A percentile compares a stretch with the other conserved stretches of the same genome.
phyloP scores from a whole-genome alignment of 2,329 filamentous ascomycete genomes.

The Colletotrichum sp. region DNA sequence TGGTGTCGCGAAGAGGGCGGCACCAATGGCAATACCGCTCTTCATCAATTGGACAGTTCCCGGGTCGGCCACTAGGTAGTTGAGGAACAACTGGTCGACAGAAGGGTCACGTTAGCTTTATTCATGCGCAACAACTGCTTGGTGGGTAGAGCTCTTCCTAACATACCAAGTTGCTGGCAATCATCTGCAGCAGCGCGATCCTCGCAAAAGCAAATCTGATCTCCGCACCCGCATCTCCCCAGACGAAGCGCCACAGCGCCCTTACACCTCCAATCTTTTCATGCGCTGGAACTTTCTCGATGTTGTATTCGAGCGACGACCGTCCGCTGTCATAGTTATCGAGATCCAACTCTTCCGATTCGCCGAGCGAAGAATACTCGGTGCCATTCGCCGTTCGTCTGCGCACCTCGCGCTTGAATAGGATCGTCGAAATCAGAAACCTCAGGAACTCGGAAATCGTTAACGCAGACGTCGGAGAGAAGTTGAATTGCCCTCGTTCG shows the following conservation, averaged over 20 bases:
- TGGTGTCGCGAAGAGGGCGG: conserved; percentile 29
- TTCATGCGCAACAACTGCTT: not conserved
- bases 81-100: conserved; percentile 29
- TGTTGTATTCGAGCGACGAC: not conserved
- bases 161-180: conserved; percentile 35
- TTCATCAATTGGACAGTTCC: conserved; percentile 34
- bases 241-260: conserved; percentile 20
- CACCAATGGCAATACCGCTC: conserved; percentile 33
- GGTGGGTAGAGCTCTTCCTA: not conserved
- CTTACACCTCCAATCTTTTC: not conserved
- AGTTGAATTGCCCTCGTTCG: conserved; percentile 27
- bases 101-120: not conserved
- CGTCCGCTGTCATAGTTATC: not conserved
- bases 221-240: conserved; percentile 26
- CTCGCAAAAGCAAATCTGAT: conserved; percentile 31
- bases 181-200: conserved; percentile 34
- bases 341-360: conserved; percentile 7
- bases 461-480: conserved; percentile 33
- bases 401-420: conserved; percentile 28
- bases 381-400: conserved; percentile 1
- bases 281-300: not conserved
- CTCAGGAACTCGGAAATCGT: conserved; percentile 34
- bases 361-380: conserved; percentile 8
- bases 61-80: conserved; percentile 32
- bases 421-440: conserved; percentile 29